Evolutionary conservation across 371 early-diverging fungal genomes (phyloP).

Genomic region (Amoeboaphelidium protococcarum): DNA sequence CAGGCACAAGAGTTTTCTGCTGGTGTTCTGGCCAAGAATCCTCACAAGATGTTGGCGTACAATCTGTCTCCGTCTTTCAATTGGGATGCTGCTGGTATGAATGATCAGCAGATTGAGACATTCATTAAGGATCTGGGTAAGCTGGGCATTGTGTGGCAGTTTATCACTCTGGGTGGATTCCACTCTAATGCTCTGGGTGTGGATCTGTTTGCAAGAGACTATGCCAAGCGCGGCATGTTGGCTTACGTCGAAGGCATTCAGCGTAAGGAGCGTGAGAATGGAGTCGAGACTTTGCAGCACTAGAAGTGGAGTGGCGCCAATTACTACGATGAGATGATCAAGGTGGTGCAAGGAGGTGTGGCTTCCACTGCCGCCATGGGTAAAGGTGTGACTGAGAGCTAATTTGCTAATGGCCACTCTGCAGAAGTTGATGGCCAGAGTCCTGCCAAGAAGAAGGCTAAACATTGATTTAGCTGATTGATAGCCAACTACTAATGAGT

Average conservation of each 20-base stretch:
- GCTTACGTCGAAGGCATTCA: slow-evolving; percentile 85
- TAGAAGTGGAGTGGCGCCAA: slow-evolving; percentile 96
- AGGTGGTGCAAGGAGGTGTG: slow-evolving; percentile 75
- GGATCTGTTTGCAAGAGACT: slow-evolving; percentile 73
- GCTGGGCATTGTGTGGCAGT: slow-evolving; percentile 93
- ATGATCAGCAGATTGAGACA: slow-evolving; percentile 53
- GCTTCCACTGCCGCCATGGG: slow-evolving; percentile 93
- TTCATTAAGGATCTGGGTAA: slow-evolving; percentile 55
- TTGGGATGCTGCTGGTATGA: slow-evolving; percentile 91
- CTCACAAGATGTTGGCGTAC: slow-evolving; percentile 51
- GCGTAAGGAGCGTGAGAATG: slow-evolving; percentile 64
- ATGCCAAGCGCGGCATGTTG: slow-evolving; percentile 66
- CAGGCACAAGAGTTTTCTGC: slow-evolving; percentile 78
- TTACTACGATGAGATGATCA: slow-evolving; percentile 75
- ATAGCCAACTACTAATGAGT: too few species aligned
- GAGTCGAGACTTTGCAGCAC: slow-evolving; percentile 80
- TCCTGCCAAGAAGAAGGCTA: too few species aligned
- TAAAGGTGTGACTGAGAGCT: slow-evolving; percentile 27
- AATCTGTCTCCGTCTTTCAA: slow-evolving; percentile 94
- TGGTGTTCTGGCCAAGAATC: slow-evolving; percentile 38
- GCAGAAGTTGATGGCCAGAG: too few species aligned
- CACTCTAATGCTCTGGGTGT: slow-evolving; percentile 49
- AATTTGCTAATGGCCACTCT: neutral
- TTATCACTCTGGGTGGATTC: slow-evolving; percentile 91
- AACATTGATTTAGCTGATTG: too few species aligned